Conservation (phyloP, 2,329 filamentous ascomycete genomes). For the Xylariaceae sp. region DNA sequence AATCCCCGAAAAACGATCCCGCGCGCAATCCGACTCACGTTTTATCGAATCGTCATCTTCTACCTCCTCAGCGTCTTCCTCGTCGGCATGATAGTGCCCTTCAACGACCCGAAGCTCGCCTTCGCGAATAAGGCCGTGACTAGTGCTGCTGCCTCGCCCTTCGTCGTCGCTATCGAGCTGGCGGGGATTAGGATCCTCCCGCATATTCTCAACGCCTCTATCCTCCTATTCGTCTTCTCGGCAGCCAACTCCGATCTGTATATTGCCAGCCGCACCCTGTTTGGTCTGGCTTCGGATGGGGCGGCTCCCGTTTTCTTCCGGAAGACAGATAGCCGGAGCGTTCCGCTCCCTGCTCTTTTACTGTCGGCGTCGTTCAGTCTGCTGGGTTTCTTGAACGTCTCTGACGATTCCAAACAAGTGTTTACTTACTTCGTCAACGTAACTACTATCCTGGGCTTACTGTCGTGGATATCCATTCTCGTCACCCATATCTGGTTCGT, state of each 20-base stretch:
- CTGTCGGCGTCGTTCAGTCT: slow-evolving; percentile 58
- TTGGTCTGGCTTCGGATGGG: slow-evolving; percentile 66
- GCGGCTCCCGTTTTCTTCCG: slow-evolving; percentile 68
- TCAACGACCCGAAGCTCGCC: slow-evolving; percentile 55
- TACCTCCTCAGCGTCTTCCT: slow-evolving; percentile 70
- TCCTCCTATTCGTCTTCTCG: slow-evolving; percentile 70
- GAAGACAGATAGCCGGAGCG: slow-evolving; percentile 64
- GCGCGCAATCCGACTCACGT: slow-evolving; percentile 72
- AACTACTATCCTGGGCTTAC: slow-evolving; percentile 59
- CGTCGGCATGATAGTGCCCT: slow-evolving; percentile 71
- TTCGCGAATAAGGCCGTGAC: slow-evolving; percentile 51
- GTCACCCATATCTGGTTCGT: slow-evolving; percentile 64
- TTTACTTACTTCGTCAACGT: slow-evolving; percentile 65
- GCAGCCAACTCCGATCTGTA: slow-evolving; percentile 75
- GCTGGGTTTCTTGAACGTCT: slow-evolving; percentile 64
- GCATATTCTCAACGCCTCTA: slow-evolving; percentile 67
- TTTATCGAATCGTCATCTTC: slow-evolving; percentile 77
- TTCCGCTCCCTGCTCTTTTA: slow-evolving; percentile 62
- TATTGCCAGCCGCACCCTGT: slow-evolving; percentile 67
- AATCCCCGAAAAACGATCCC: slow-evolving; percentile 74
- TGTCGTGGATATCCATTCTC: slow-evolving; percentile 64
- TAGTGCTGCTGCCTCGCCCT: slow-evolving; percentile 61
- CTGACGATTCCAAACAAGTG: slow-evolving; percentile 49
- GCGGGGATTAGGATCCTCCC: slow-evolving; percentile 59
- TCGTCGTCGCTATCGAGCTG: slow-evolving; percentile 65